Evolutionary conservation across 2,329 filamentous ascomycete genomes (phyloP), one percentile per base, ranked within the genome.

Genomic region (Cadophora luteo-olivacea): DNA sequence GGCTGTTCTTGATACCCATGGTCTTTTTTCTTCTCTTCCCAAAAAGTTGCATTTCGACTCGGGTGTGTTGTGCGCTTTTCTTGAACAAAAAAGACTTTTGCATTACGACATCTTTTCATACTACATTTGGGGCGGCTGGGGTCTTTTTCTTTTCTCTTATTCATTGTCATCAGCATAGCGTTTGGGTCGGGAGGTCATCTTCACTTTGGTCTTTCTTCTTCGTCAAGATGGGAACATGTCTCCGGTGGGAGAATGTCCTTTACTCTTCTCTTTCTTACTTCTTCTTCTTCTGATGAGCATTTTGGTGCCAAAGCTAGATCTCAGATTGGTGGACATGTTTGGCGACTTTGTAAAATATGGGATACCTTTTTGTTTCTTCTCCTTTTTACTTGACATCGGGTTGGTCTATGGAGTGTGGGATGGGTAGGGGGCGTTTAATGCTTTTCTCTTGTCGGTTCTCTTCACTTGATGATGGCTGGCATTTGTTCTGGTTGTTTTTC

Each of bases 1-100:
- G 66, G 64, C 68, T 68, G 62, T 71, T 73, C 69, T 72, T 74
- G 72, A 74, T 74, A 74, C 73, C 72, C 73, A 45, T 41, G 57
- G 57, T 66, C 48, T 65, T 73, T 66, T 70, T 70, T 68, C 45
- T 61, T 33, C 48, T 41, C 22, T 55, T 58, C 62, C 57, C 32
- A 45, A 68, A 68, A 68, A 70, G 64, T 64, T 66, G 65, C 66
- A 66, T 69, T 67, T 69, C 52, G 9, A 12, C 25, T 22, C 24
- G 14, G 29, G 22, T 54, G 22, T 36, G 49, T 29, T 38, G 61
- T 29, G 24, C 61, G 25, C 6, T 63, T 38, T 52, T 63, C 61
- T 63, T 33, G 61, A 63, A 63, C 48, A 55, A 49, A 62, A 55
- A 54, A 60, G 60, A 66, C 68, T 72, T 71, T 71, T 68, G 68